Evolutionary conservation across 768 basidiomycete genomes (phyloP).

Genomic region (Russula compacta): DNA sequence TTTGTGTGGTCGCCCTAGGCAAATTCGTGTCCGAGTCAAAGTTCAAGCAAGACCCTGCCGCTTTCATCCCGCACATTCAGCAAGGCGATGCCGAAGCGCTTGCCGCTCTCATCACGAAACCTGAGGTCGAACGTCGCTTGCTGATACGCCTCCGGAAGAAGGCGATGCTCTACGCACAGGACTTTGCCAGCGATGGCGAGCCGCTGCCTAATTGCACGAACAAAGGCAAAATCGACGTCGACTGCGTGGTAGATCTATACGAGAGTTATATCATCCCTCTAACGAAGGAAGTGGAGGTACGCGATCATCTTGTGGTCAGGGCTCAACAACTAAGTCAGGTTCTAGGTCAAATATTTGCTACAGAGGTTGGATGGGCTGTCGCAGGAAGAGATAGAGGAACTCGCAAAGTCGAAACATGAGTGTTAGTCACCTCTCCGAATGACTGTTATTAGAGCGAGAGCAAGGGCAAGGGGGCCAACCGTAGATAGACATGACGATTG

Average conservation of each 20-base stretch:
- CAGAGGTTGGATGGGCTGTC: slow-evolving; percentile 80
- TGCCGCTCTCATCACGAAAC: slow-evolving; percentile 89
- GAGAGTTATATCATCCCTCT: slow-evolving; percentile 93
- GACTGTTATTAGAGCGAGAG: background rate
- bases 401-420: slow-evolving; percentile 28
- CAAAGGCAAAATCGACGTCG: slow-evolving; percentile 75
- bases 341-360: slow-evolving; percentile 91
- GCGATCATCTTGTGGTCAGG: slow-evolving; percentile 9
- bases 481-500: too few relatives aligned
- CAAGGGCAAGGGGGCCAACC: background rate
- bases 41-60: slow-evolving; percentile 75
- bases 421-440: background rate
- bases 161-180: slow-evolving; percentile 65
- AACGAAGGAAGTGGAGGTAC: slow-evolving; percentile 97
- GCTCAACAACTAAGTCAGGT: background rate
- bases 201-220: slow-evolving; percentile 30
- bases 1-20: slow-evolving; percentile 38
- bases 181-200: slow-evolving; percentile 65
- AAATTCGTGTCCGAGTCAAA: slow-evolving; percentile 99
- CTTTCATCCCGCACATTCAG: slow-evolving; percentile 88
- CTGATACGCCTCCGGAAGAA: slow-evolving; percentile 83
- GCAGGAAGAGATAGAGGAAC: slow-evolving; percentile 64
- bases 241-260: slow-evolving; percentile 88
- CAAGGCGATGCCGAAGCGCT: slow-evolving; percentile 69
- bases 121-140: slow-evolving; percentile 84